Base-by-base conservation (phyloP, 2,329 filamentous ascomycete genomes). In the Mycosphaerelloides madeirae region DNA sequence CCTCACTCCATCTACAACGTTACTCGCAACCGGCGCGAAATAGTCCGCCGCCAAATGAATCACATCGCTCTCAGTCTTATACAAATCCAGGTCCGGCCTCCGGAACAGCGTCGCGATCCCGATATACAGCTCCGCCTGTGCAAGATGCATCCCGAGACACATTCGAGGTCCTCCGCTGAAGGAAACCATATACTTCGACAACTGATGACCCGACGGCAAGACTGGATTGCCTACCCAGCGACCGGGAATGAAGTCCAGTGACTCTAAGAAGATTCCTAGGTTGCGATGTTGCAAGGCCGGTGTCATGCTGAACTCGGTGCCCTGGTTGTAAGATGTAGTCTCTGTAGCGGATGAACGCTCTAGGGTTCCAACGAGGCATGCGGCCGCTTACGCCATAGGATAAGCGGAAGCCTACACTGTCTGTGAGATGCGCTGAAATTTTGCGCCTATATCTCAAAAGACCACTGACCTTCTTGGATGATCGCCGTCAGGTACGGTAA, bases 101-200 rank as follows among this genome's bases (percentile, higher is more conserved):
- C 38, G 15, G 14, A 46, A 29, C 9, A 50, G 9, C 5, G 29
- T 31, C n/a, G 49, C 52, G 29, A 52, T 9, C 3, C 38, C 40
- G 28, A 55, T 14, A 34, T 48, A 52, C 9, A 57, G 29, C 43
- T 55, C 54, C 15, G 50, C 51, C 18, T 54, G 49, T 12, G 52
- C 54, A 19, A 55, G 34, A 31, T 56, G 14, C 14, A 31, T 28
- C 12, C 49, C 48, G 50, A 65, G 53, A 55, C 63, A 46, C 8
- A 31, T 41, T 18, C 65, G 54, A 8, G 61, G 53, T 3, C 64
- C 65, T 13, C 56, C 58, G 7, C 59, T 59, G 44, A 64, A 67
- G 9, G 19, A 19, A 19, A 34, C 39, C 6, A 42, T 6, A 14
- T 34, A 42, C 16, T 32, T 34, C 31, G 14, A 25, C 13, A 34